Percentiles rank a stretch among this genome's conserved stretches.
phyloP scores from a whole-genome alignment of 306 rosid species.

The Casuarina glauca region DNA sequence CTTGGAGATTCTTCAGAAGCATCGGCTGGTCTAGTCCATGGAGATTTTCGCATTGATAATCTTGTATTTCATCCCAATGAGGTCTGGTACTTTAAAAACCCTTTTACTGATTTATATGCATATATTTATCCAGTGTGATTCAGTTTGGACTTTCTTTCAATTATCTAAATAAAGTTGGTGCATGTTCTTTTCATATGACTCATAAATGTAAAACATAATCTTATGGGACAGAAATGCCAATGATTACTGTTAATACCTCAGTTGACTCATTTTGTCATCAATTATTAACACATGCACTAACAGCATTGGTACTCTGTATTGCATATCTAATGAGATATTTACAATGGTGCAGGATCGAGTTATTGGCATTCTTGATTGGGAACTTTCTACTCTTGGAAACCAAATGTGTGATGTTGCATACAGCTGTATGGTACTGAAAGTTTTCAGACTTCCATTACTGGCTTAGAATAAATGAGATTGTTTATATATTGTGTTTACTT shows the following conservation, averaged over 20 bases:
- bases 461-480: neutral
- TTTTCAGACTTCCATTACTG: conserved; percentile 16
- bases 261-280: conserved; percentile 4
- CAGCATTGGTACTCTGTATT: conserved; percentile 23
- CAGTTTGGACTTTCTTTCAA: neutral
- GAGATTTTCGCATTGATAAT: conserved; percentile 94
- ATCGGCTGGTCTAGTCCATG: conserved; percentile 85
- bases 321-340: conserved; percentile 27
- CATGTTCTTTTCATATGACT: neutral
- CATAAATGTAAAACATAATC: neutral
- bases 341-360: conserved; percentile 82
- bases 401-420: conserved; percentile 96
- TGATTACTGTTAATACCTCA: neutral
- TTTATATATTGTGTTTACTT: neutral
- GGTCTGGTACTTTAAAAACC: conserved; percentile 47
- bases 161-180: neutral
- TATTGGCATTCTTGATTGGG: conserved; percentile 97
- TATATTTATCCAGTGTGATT: conserved; percentile 2
- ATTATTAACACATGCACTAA: conserved; percentile 4
- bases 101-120: neutral
- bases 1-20: conserved; percentile 79
- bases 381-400: conserved; percentile 91
- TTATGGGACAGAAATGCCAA: neutral
- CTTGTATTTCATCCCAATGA: conserved; percentile 86
- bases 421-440: conserved; percentile 62